Conservation (phyloP, 345 rosid genomes). For the Populus deltoides region DNA sequence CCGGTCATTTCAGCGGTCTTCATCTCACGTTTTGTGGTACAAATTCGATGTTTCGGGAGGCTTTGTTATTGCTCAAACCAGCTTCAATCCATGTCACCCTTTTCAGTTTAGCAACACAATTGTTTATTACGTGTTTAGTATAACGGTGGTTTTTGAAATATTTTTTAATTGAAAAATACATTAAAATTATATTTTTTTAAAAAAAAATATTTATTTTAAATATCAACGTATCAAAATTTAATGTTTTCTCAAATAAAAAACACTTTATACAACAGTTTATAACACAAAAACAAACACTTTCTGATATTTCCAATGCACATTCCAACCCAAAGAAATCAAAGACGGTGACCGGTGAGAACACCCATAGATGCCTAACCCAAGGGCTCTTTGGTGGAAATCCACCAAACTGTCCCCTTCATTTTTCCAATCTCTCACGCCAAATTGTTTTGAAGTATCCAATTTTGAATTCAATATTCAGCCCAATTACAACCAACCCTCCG, state of each 20-base stretch:
- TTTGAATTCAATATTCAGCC: constrained; percentile 16
- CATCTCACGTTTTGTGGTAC: background rate
- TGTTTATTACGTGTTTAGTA: background rate
- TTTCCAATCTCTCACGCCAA: constrained; percentile 5
- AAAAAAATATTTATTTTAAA: too few relatives aligned
- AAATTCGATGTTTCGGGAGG: background rate
- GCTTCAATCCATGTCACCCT: background rate
- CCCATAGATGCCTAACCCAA: constrained; percentile 11
- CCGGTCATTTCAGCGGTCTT: background rate
- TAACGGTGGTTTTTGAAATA: too few relatives aligned
- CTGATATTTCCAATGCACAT: background rate
- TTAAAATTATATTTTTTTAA: too few relatives aligned
- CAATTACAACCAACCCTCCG: background rate
- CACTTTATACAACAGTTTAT: too few relatives aligned
- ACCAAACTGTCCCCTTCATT: constrained; percentile 30
- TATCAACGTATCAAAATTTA: too few relatives aligned
- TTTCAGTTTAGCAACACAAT: background rate
- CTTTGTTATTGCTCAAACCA: background rate
- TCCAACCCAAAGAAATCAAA: constrained; percentile 10
- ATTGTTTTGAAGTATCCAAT: constrained; percentile 13
- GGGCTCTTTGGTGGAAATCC: constrained; percentile 28
- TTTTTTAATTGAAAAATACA: too few relatives aligned
- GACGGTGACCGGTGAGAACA: constrained; percentile 17
- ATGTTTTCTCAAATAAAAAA: too few relatives aligned
- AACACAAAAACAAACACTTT: too few relatives aligned